Evolutionary conservation across 768 basidiomycete genomes (phyloP), one percentile per base, ranked within the genome.

Genomic region (Suillus cothurnatus): DNA sequence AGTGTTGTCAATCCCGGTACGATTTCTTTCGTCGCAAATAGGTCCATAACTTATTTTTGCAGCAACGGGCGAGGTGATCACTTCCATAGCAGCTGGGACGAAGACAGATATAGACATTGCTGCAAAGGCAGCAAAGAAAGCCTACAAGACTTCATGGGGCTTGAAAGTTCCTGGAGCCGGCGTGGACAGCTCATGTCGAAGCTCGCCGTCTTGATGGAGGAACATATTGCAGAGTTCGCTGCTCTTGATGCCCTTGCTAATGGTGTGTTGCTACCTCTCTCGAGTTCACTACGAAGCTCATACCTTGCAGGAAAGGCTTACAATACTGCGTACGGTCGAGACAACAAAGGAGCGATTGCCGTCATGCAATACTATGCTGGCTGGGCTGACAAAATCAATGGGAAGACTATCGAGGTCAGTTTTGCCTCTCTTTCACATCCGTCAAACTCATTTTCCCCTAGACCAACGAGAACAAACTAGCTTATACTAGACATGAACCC

Each of bases 211-310:
- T 77, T 88, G 56, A 85, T 94, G 72, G 87, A 90, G 70, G 62
- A 78, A 66, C 76, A 91, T 77, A 68, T 70, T 4, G 86, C 88
- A 43, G 82, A 84, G 67, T 78, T 92, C 61, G 84, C 88, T 1
- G 89, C 89, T 1, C 74, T 93, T 50, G 91, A 93, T 77, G 79
- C 87, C 28, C 74, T 90, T 68, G 85, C 92, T 70, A 86, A 86
- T 69, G 84, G 84, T 86, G 11, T 67, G 76, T 77, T 31, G 39
- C 53, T 39, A 26, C 60, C 41, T 34, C 23, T 59, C 26, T 26
- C 32, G 55, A 58, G 57, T 57, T 38, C 19, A 58, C 23, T 17
- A 39, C 38, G 17, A 17, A 39, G 8, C 23, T 15, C 23, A 50
- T 34, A 34, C 34, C 23, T 38, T 17, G 5, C 17, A 65, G 64